These are phyloP conservation scores for Coemansia sp. DNA, from an alignment of 371 early-diverging fungal species.

Conservation along the genomic window DNA sequence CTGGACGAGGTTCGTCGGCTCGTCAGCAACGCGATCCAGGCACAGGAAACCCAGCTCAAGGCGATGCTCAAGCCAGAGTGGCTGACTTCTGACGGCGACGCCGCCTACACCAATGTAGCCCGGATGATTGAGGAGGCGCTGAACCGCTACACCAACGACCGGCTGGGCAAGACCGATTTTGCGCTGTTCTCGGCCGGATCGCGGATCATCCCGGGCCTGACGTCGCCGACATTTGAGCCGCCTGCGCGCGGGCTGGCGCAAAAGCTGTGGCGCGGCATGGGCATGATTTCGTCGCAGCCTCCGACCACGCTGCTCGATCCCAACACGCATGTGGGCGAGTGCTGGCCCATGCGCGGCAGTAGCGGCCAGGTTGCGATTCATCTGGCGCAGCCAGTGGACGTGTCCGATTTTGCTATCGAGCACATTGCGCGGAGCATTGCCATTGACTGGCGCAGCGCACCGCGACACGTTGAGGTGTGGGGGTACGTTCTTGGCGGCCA, in stretches of 20 bases:
- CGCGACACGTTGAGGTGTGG: conserved; percentile 69
- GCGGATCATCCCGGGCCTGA: conserved; percentile 60
- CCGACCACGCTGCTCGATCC: conserved; percentile 59
- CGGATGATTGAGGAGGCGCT: conserved; percentile 48
- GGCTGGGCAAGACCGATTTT: conserved; percentile 65
- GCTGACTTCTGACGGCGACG: conserved; percentile 41
- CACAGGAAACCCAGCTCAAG: conserved; percentile 32
- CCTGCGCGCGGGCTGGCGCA: conserved; percentile 39
- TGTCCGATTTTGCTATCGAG: conserved; percentile 67
- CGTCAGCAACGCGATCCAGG: conserved; percentile 30
- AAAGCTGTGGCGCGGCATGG: conserved; percentile 26
- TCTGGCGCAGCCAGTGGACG: conserved; percentile 57
- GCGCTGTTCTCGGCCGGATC: conserved; percentile 69
- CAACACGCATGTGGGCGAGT: conserved; percentile 61
- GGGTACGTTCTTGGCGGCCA: conserved; percentile 53
- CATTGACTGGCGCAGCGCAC: conserved; percentile 61
- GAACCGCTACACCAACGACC: conserved; percentile 40
- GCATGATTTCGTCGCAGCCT: conserved; percentile 47
- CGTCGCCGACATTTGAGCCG: conserved; percentile 57
- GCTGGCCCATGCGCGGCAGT: conserved; percentile 72
- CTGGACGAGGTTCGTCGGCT: conserved; percentile 38
- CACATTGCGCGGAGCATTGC: conserved; percentile 60
- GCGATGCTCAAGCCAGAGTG: conserved; percentile 39
- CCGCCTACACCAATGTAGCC: conserved; percentile 37
- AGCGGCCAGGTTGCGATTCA: conserved; percentile 64